Base-by-base conservation (phyloP, 768 basidiomycete species). In the Infundibulicybe gibba region DNA sequence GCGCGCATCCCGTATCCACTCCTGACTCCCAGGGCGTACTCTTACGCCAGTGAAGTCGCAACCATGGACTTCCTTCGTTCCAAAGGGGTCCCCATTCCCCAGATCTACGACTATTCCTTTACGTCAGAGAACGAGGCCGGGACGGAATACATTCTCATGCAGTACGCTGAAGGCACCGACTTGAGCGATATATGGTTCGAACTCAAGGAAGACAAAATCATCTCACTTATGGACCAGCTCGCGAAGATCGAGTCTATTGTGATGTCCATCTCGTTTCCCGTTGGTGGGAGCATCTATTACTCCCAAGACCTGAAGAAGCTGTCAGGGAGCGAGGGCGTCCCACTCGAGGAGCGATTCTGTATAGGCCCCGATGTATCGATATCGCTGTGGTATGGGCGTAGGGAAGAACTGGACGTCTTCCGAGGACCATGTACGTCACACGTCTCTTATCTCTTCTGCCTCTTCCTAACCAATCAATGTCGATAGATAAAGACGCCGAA, bases 221-320 rank as follows among this genome's bases (percentile, higher is more conserved):
- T 58, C 54, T 77, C 73, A 0, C 40, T 78, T 62, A 44, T 65
- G 48, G 68, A 65, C 43, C 73, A 79, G 52, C 61, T 79, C 58
- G 63, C 54, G 59, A 20, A 77, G 51, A 63, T 81, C 54, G 76
- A 79, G 60, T 66, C 71, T 0, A 44, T 51, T 6, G 74, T 77
- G 65, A 76, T 76, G 75, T 70, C 68, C 15, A 61, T 69, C 33
- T 0, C 65, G 49, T 77, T 77, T 53, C 76, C 73, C 17, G 75
- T 71, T 62, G 71, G 75, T 41, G 74, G 76, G 65, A 74, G 74
- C 64, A 64, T 79, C 0, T 78, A 77, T 63, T 78, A 65, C 44
- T 38, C 66, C 8, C 6, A 70, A 11, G 77, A 80, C 65, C 46
- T 79, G 61, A 61, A 69, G 60, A 71, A 70, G 48, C 54, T 65